Percentiles rank a stretch among this genome's conserved stretches.
phyloP scores from a whole-genome alignment of 768 basidiomycete genomes.

The Boletus huronensis region DNA sequence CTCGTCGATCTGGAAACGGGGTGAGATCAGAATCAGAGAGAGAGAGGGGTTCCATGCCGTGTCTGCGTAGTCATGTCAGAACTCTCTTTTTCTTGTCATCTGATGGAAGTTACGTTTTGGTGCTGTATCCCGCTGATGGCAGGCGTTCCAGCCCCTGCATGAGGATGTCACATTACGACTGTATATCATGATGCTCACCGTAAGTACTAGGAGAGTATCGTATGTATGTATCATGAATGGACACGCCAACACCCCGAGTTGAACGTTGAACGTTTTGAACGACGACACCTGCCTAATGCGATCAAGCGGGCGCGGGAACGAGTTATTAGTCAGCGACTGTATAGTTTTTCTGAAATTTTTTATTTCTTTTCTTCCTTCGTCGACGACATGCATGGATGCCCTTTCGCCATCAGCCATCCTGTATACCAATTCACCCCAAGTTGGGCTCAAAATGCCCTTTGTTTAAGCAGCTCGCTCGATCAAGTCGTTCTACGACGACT shows the following conservation, averaged over 20 bases:
- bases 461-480: not conserved
- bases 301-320: constrained; percentile 16
- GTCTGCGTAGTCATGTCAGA: not conserved
- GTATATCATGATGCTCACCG: no score
- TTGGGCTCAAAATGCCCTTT: not conserved
- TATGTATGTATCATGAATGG: no score
- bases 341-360: constrained; percentile 8
- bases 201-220: no score
- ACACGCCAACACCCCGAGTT: no score
- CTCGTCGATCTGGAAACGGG: not conserved
- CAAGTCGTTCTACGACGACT: not conserved
- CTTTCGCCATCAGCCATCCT: not conserved
- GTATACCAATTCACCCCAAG: not conserved
- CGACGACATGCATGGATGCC: no score
- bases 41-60: not conserved
- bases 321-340: constrained; percentile 23
- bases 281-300: constrained; percentile 23
- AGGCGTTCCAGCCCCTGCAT: no score
- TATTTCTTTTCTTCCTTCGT: not conserved
- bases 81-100: not conserved
- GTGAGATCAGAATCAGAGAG: not conserved
- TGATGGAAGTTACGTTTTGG: not conserved
- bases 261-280: no score
- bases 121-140: no score
- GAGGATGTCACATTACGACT: no score